Percentiles rank a stretch among this genome's conserved stretches.
phyloP scores from a whole-genome alignment of 75 land plant species.

The Pseudotsuga menziesii region DNA sequence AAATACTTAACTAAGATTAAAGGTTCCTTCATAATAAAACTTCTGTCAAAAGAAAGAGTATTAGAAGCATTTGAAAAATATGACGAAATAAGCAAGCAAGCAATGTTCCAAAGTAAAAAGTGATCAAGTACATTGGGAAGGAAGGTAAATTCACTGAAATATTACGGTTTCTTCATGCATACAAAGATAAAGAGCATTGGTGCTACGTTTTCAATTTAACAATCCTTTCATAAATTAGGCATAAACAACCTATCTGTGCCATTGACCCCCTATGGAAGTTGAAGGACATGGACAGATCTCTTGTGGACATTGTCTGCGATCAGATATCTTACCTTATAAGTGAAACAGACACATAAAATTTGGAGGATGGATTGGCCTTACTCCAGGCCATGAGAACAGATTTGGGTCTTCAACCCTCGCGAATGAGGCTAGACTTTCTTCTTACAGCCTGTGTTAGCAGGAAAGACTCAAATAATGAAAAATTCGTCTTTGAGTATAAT shows the following conservation, averaged over 20 bases:
- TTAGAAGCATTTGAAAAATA: slow-evolving; percentile 38
- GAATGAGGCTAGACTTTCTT: slow-evolving; percentile 59
- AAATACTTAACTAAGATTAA: slow-evolving; percentile 31
- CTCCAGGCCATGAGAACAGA: slow-evolving; percentile 34
- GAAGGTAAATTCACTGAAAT: slow-evolving; percentile 31
- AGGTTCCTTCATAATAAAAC: slow-evolving; percentile 36
- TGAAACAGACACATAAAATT: slow-evolving; percentile 21
- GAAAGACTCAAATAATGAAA: slow-evolving; percentile 26
- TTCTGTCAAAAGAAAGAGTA: slow-evolving; percentile 31
- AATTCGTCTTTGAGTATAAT: slow-evolving; percentile 43
- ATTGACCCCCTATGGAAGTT: too few relatives aligned
- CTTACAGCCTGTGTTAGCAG: slow-evolving; percentile 41
- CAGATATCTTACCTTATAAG: slow-evolving; percentile 25
- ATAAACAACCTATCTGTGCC: slow-evolving; percentile 32
- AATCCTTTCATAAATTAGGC: slow-evolving; percentile 27
- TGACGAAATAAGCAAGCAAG: slow-evolving; percentile 35
- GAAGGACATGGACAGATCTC: slow-evolving; percentile 25
- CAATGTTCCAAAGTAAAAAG: slow-evolving; percentile 23
- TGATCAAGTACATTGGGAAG: slow-evolving; percentile 19
- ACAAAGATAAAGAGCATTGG: slow-evolving; percentile 34
- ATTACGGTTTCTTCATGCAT: slow-evolving; percentile 27
- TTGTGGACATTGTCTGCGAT: slow-evolving; percentile 19
- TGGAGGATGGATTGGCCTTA: slow-evolving; percentile 40
- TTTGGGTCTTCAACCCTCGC: slow-evolving; percentile 22
- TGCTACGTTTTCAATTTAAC: slow-evolving; percentile 32